Percentiles rank a stretch among this genome's conserved stretches.
Conservation (phyloP, 2,329 filamentous ascomycete species). For the Neoscytalidium dimidiatum region DNA sequence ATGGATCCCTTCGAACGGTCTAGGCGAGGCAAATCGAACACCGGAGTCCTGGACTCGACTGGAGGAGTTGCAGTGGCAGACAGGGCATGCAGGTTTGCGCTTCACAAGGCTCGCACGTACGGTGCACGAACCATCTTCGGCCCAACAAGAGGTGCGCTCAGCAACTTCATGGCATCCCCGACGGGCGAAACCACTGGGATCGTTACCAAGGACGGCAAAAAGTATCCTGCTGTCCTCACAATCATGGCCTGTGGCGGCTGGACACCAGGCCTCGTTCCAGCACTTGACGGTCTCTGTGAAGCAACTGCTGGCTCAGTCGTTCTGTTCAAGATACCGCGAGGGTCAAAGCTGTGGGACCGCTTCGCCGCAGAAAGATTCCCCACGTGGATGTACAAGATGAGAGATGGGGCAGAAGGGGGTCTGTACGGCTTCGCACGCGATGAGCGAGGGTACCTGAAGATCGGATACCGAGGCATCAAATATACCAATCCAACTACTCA, state of each 20-base stretch:
- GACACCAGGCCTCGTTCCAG: constrained; percentile 50
- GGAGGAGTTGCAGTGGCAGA: constrained; percentile 60
- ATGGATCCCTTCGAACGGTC: constrained; percentile 53
- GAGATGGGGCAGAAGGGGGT: constrained; percentile 38
- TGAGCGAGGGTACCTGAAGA: constrained; percentile 37
- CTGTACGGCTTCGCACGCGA: constrained; percentile 50
- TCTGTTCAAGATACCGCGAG: constrained; percentile 30
- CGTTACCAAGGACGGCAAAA: constrained; percentile 40
- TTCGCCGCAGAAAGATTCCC: constrained; percentile 50
- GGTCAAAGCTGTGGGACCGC: constrained; percentile 41
- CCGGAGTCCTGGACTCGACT: constrained; percentile 49
- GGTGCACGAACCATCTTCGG: constrained; percentile 50
- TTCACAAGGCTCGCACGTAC: constrained; percentile 42
- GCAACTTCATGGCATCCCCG: constrained; percentile 36
- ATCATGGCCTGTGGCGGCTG: constrained; percentile 58
- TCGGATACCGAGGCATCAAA: constrained; percentile 55
- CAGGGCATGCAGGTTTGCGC: constrained; percentile 53
- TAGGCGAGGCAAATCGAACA: constrained; percentile 48
- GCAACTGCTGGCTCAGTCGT: constrained; percentile 51
- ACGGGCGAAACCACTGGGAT: constrained; percentile 34
- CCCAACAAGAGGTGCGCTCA: constrained; percentile 34
- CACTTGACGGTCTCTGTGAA: constrained; percentile 50
- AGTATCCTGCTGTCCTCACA: constrained; percentile 43
- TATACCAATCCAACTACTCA: constrained; percentile 43
- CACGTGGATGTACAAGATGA: constrained; percentile 42